Evolutionary conservation across 495 filamentous ascomycete species (phyloP), one percentile per base, ranked within the genome.

Genomic region (Cercophora newfieldiana): DNA sequence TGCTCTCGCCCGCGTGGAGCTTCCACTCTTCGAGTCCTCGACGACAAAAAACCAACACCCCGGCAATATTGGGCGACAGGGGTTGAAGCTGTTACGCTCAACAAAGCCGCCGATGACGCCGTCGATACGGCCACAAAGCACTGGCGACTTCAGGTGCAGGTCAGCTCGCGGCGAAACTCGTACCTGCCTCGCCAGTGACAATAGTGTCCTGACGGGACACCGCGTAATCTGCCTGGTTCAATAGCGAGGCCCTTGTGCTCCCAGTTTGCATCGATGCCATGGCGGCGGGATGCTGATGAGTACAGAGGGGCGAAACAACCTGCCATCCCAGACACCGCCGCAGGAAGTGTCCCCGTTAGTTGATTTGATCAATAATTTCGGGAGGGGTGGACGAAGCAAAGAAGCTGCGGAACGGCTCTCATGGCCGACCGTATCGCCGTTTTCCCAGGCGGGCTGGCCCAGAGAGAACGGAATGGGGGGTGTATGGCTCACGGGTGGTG

Each of bases 381-480:
- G 57, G 33, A 37, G 57, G 12, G 57, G 33, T 44, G 24, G 47
- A 48, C 18, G 44, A 53, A 53, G 44, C 10, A 16, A 60, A n/a
- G n/a, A 37, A 64, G 56, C 57, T 31, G 65, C 68, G 50, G 68
- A 70, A 70, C 65, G 65, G 59, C 66, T 65, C 18, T 63, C 68
- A 58, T 68, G 51, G 62, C 21, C 54, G 61, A 66, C 33, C 65
- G 68, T 61, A 59, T 65, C 65, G 57, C 63, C 63, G 59, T 69
- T 66, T 64, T 53, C 29, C 37, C 50, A 21, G 56, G 56, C 31
- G 31, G 24, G 31, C 7, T 14, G 58, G 58, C n/a, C n/a, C n/a
- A n/a, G n/a, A n/a, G n/a, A n/a, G 22, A 19, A 37, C 21, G 58
- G 16, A n/a, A 25, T 7, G 7, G 30, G 31, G 14, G 31, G 31